Evolutionary conservation across 148 eudicot genomes (phyloP).

Genomic region (Fallopia convolvulus): DNA sequence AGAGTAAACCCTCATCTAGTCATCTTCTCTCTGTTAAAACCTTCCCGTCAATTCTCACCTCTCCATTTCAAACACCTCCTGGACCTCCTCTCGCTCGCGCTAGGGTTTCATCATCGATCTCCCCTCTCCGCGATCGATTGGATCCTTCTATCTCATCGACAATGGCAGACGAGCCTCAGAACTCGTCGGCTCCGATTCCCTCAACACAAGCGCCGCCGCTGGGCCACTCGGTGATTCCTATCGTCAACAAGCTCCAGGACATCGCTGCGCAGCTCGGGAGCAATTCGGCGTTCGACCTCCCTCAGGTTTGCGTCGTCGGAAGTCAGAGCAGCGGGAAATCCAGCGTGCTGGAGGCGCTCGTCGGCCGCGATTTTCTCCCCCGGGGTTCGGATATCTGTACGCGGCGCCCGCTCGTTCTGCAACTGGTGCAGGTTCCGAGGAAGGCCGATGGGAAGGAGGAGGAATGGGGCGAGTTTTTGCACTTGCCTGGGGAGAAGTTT

Average conservation of each 20-base stretch:
- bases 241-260: constrained; percentile 54
- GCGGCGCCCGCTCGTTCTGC: constrained; percentile 29
- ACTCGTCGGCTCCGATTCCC: constrained; percentile 24
- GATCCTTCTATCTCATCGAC: constrained; percentile 1
- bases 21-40: background rate
- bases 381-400: constrained; percentile 37
- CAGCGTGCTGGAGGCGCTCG: constrained; percentile 56
- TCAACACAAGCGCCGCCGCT: constrained; percentile 11
- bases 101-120: constrained; percentile 12
- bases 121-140: background rate
- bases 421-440: constrained; percentile 16
- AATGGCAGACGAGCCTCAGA: constrained; percentile 24
- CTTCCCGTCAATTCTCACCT: background rate
- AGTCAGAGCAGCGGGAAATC: constrained; percentile 68
- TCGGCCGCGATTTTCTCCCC: constrained; percentile 63
- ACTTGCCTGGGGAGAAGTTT: constrained; percentile 20
- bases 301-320: constrained; percentile 59
- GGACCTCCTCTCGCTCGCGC: background rate
- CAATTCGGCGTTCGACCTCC: constrained; percentile 33
- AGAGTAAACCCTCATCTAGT: background rate
- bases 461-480: constrained; percentile 35
- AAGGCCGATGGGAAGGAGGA: constrained; percentile 13
- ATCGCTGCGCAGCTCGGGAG: constrained; percentile 39
- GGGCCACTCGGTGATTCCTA: constrained; percentile 43
- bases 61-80: background rate